These are phyloP conservation scores for Albizia julibrissin DNA, from an alignment of 306 rosid genomes.

Conservation along the genomic window DNA sequence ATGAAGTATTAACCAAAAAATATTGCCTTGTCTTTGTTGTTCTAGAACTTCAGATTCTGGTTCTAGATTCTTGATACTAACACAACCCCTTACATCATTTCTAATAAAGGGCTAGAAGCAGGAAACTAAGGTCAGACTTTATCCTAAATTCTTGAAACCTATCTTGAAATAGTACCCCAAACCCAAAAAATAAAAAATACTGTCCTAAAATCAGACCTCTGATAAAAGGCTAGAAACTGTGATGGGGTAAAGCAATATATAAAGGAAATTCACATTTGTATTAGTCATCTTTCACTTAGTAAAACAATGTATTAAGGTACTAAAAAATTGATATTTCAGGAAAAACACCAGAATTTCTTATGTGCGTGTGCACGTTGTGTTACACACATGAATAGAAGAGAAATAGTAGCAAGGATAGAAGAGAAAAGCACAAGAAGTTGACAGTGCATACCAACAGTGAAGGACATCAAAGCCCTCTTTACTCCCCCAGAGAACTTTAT, in stretches of 20 bases:
- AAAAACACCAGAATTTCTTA: constrained; percentile 8
- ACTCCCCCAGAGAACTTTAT: constrained; percentile 74
- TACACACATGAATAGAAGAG: constrained; percentile 11
- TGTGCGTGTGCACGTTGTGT: not conserved
- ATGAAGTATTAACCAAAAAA: too few relatives aligned
- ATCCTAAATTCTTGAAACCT: not conserved
- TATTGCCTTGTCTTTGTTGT: too few relatives aligned
- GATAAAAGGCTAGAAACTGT: not conserved
- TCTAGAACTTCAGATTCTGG: too few relatives aligned
- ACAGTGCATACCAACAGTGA: constrained; percentile 70
- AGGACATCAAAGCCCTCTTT: constrained; percentile 78
- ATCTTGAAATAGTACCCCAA: not conserved
- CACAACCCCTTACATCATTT: not conserved
- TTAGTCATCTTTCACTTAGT: constrained; percentile 24
- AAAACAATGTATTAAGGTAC: constrained; percentile 17
- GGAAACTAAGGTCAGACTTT: not conserved
- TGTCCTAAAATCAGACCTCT: constrained; percentile 5
- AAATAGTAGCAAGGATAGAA: constrained; percentile 17
- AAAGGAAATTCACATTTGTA: constrained; percentile 15
- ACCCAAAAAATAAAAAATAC: not conserved
- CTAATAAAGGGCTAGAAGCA: constrained; percentile 1
- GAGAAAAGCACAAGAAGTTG: constrained; percentile 22
- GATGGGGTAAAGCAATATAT: not conserved
- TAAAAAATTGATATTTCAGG: constrained; percentile 1
- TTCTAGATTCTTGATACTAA: too few relatives aligned